These are phyloP conservation scores for Fusarium longipes DNA, from an alignment of 2,329 filamentous ascomycete genomes.

Conservation along the genomic window DNA sequence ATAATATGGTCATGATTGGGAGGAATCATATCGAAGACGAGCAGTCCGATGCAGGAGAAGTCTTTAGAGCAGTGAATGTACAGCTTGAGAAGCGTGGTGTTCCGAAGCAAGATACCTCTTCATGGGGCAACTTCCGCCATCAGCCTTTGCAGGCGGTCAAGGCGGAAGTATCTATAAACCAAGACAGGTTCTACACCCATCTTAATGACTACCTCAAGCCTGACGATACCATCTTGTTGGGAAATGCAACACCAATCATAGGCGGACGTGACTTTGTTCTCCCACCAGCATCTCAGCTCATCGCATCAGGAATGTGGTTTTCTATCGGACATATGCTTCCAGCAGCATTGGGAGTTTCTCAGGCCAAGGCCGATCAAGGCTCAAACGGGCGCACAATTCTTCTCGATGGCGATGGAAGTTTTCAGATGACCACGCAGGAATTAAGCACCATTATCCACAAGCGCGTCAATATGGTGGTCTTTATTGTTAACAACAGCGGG, in stretches of 20 bases:
- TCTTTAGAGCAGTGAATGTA: background rate
- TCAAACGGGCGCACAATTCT: slow-evolving; percentile 7
- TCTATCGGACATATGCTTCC: slow-evolving; percentile 21
- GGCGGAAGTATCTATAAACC: background rate
- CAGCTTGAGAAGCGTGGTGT: rapidly evolving
- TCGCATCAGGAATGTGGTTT: slow-evolving; percentile 27
- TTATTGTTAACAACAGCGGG: background rate
- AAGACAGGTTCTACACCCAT: slow-evolving; percentile 10
- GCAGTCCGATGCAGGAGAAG: background rate
- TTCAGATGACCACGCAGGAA: slow-evolving; percentile 19
- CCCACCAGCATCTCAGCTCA: background rate
- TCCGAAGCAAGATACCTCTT: background rate
- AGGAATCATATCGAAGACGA: background rate
- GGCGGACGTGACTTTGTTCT: slow-evolving; percentile 10
- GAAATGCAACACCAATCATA: slow-evolving; percentile 21
- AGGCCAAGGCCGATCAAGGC: background rate
- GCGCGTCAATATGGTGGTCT: background rate
- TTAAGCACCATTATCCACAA: slow-evolving; percentile 19
- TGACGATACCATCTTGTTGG: background rate
- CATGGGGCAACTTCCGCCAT: slow-evolving; percentile 1
- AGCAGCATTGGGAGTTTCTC: background rate
- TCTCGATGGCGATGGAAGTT: slow-evolving; percentile 13
- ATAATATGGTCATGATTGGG: background rate
- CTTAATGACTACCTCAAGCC: background rate
- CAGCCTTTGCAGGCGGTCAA: background rate